Evolutionary conservation across 768 basidiomycete species (phyloP).

Genomic region (Hygrophorus russula): DNA sequence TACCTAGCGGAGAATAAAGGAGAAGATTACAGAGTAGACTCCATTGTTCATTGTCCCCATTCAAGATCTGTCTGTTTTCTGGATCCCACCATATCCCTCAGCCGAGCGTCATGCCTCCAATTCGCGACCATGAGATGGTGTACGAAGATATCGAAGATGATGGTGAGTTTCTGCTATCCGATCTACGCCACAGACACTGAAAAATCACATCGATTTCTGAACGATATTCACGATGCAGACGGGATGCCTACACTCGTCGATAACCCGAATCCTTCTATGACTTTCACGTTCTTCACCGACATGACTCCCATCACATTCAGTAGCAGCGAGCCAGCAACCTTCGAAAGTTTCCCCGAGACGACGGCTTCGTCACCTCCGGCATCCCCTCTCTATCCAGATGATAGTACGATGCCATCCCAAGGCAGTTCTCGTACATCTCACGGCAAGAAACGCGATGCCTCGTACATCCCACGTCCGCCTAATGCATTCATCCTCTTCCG

Average conservation of each 20-base stretch:
- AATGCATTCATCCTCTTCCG: constrained; percentile 84
- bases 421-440: constrained; percentile 33
- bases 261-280: constrained; percentile 38
- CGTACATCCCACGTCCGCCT: constrained; percentile 73
- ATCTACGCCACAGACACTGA: constrained; percentile 13
- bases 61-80: constrained; percentile 18
- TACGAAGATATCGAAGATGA: constrained; percentile 16
- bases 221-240: constrained; percentile 20
- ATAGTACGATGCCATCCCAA: constrained; percentile 10
- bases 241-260: constrained; percentile 43
- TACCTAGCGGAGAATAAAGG: constrained; percentile 25
- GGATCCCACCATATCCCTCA: constrained; percentile 12
- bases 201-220: constrained; percentile 12
- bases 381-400: background rate
- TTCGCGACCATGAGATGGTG: constrained; percentile 16
- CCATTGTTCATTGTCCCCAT: constrained; percentile 11
- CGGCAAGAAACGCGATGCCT: constrained; percentile 54
- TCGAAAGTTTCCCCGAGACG: constrained; percentile 18
- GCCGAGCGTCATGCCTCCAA: constrained; percentile 22
- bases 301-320: constrained; percentile 44
- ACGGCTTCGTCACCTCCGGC: constrained; percentile 6
- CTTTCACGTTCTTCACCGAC: constrained; percentile 42
- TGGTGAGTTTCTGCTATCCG: constrained; percentile 13
- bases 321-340: constrained; percentile 13
- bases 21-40: constrained; percentile 15